Percentiles rank a stretch among this genome's conserved stretches.
phyloP scores from a whole-genome alignment of 208 protist genomes.

The Trypanosoma caninum region DNA sequence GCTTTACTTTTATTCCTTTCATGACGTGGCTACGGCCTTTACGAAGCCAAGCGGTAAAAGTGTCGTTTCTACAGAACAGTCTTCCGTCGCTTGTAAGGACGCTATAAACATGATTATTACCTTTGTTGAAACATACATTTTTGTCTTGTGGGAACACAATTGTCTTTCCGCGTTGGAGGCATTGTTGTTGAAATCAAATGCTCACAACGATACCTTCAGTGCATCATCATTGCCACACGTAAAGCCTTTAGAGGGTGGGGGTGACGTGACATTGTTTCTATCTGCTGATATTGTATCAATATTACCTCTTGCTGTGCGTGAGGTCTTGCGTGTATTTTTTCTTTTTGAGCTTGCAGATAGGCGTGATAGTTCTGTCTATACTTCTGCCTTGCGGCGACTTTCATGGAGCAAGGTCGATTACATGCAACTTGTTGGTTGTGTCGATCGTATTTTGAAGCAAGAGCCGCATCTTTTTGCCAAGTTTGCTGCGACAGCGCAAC shows the following conservation, averaged over 20 bases:
- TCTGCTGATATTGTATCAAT: constrained; percentile 13
- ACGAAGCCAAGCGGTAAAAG: not conserved
- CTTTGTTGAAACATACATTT: constrained; percentile 16
- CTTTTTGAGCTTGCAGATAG: constrained; percentile 13
- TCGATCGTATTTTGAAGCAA: constrained; percentile 9
- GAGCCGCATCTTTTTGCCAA: constrained; percentile 14
- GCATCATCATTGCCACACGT: not conserved
- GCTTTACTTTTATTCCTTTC: constrained; percentile 9
- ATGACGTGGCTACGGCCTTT: not conserved
- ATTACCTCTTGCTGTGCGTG: constrained; percentile 16
- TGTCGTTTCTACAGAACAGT: not conserved
- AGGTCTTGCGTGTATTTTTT: constrained; percentile 23
- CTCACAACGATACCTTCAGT: not conserved
- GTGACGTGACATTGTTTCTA: not conserved
- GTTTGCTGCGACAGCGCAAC: not conserved
- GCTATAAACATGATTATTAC: not conserved
- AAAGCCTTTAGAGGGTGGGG: not conserved
- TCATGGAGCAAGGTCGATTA: constrained; percentile 6
- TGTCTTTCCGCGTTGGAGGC: not conserved
- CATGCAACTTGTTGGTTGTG: not conserved
- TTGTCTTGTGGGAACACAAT: constrained; percentile 16
- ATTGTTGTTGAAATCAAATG: constrained; percentile 11
- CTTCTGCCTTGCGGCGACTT: not conserved
- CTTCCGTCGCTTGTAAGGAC: not conserved
- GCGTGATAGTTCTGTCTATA: not conserved